Conservation (phyloP, 1,284 basidiomycete genomes). For the Fomitiporia mediterranea region DNA sequence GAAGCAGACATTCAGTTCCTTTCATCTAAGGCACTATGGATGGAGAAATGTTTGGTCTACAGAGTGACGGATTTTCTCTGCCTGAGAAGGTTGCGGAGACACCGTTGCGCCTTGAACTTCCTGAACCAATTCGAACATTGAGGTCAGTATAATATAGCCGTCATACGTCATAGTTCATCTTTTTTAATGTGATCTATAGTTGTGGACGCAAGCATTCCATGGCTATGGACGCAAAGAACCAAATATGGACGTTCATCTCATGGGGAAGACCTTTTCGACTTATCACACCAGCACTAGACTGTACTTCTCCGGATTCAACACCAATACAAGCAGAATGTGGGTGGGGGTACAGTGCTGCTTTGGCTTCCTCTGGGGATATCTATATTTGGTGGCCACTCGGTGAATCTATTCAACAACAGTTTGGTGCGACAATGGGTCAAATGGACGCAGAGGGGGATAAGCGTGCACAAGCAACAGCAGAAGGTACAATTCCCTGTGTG, state of each 20-base stretch:
- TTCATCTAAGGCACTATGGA: constrained; percentile 54
- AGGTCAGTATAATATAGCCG: constrained; percentile 53
- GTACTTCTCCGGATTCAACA: constrained; percentile 39
- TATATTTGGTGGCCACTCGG: constrained; percentile 73
- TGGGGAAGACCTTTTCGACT: constrained; percentile 74
- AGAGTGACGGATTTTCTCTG: constrained; percentile 53
- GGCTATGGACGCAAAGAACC: constrained; percentile 51
- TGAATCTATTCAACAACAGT: constrained; percentile 35
- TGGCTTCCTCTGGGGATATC: constrained; percentile 66
- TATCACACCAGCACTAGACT: constrained; percentile 44
- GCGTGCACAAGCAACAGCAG: constrained; percentile 32
- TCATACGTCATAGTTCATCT: constrained; percentile 10
- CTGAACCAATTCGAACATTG: constrained; percentile 51
- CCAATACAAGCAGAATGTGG: constrained; percentile 74
- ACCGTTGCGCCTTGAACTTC: constrained; percentile 56
- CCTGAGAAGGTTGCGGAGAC: constrained; percentile 42
- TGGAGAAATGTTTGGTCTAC: constrained; percentile 39
- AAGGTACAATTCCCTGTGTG: constrained; percentile 51
- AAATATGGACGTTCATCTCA: constrained; percentile 67
- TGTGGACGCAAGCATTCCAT: constrained; percentile 70
- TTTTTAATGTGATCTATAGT: constrained; percentile 34
- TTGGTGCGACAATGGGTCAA: constrained; percentile 38
- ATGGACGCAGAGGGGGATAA: constrained; percentile 42
- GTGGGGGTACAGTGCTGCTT: constrained; percentile 70
- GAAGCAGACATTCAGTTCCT: constrained; percentile 8